phyloP scores from a whole-genome alignment of 805 yeast genomes.

The Millerozyma miso region DNA sequence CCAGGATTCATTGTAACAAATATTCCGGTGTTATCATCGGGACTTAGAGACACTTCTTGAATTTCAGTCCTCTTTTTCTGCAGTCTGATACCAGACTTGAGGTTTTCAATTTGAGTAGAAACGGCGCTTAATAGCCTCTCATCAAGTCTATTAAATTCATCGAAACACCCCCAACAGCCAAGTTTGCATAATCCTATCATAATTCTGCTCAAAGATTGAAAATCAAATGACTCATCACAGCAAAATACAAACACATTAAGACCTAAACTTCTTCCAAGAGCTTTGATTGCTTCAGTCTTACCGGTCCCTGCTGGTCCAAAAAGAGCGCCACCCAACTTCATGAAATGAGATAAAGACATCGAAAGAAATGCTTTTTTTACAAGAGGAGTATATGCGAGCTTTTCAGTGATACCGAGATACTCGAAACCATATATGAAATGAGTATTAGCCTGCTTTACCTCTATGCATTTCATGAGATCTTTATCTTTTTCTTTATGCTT shows the following conservation, averaged over 20 bases:
- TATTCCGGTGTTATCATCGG: conserved; percentile 57
- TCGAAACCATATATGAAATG: conserved; percentile 69
- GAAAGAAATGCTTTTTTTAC: conserved; percentile 60
- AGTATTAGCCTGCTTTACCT: conserved; percentile 50
- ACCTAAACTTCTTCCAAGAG: conserved; percentile 77
- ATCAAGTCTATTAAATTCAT: conserved; percentile 83
- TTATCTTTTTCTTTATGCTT: conserved; percentile 18
- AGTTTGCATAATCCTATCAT: conserved; percentile 73
- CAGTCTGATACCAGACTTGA: conserved; percentile 51
- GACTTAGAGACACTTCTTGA: conserved; percentile 34
- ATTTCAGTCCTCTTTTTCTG: conserved; percentile 30
- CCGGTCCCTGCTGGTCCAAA: conserved; percentile 98
- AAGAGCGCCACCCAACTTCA: conserved; percentile 81
- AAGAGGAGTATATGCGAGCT: conserved; percentile 73
- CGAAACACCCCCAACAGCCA: conserved; percentile 96
- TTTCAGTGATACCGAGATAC: conserved; percentile 70
- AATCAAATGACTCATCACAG: conserved; percentile 88
- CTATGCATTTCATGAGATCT: conserved; percentile 31
- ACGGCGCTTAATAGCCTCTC: conserved; percentile 75
- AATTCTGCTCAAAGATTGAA: conserved; percentile 70
- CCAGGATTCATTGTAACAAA: conserved; percentile 91
- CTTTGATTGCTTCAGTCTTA: conserved; percentile 86
- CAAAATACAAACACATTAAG: conserved; percentile 79
- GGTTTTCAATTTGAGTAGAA: conserved; percentile 70
- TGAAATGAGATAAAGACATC: conserved; percentile 70